Evolutionary conservation across 2,329 filamentous ascomycete species (phyloP).

Genomic region (Cladosporium sp.): DNA sequence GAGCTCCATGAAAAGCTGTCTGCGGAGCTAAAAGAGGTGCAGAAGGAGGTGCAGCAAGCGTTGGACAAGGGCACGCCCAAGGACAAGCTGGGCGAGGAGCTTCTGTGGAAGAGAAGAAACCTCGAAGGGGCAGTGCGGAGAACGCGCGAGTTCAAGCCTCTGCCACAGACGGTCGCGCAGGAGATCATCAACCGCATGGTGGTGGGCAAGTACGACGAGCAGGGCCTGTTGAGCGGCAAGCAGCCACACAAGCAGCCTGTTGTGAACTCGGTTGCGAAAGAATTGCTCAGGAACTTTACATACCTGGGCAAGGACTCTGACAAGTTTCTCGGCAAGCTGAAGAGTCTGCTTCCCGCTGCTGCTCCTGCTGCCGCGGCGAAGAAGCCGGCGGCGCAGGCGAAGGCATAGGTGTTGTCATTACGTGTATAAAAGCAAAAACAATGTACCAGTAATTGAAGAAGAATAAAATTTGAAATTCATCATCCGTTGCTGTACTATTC

Average conservation of each 20-base stretch:
- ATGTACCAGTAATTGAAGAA: neutral
- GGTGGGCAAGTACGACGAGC: constrained; percentile 22
- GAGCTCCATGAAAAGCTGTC: constrained; percentile 18
- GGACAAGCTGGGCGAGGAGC: neutral
- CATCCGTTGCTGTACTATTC: constrained; percentile 12
- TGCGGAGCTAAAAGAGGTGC: constrained; percentile 14
- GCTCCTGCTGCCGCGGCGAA: neutral
- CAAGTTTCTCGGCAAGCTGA: constrained; percentile 31
- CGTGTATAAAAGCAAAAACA: constrained; percentile 2
- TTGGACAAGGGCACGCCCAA: constrained; percentile 4
- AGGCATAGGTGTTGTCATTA: neutral
- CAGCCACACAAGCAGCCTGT: constrained; percentile 19
- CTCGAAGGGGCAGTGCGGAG: constrained; percentile 9
- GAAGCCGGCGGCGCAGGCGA: neutral
- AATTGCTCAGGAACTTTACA: constrained; percentile 22
- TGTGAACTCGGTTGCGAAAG: constrained; percentile 21
- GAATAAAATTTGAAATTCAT: constrained; percentile 10
- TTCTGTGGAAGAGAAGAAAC: neutral
- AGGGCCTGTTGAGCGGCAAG: constrained; percentile 15
- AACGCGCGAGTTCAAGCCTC: constrained; percentile 7
- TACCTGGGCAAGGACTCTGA: constrained; percentile 27
- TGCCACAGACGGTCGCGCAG: constrained; percentile 13
- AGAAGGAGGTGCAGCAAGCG: constrained; percentile 13
- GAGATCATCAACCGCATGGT: constrained; percentile 23
- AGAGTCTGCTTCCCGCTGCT: constrained; percentile 18